A percentile compares a stretch with the other conserved stretches of the same genome.
Conservation (phyloP, 176 grass and related monocot species). For the Oryza glumipatula region DNA sequence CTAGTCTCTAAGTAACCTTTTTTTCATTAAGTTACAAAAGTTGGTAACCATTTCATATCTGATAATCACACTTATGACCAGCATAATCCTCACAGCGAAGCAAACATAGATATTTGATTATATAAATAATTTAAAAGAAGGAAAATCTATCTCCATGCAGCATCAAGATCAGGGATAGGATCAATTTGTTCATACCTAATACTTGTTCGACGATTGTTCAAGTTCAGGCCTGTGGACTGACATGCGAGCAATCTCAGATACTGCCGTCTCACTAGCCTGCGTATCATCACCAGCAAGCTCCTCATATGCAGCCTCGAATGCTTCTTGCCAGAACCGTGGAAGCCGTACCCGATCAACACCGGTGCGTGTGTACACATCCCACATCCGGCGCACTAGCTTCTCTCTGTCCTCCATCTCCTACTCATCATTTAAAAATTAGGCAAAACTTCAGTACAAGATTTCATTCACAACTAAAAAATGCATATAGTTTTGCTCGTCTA, state of each 20-base stretch:
- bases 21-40: conserved; percentile 6
- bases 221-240: conserved; percentile 65
- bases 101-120: not conserved
- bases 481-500: not conserved
- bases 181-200: conserved; percentile 27
- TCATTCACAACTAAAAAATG: not conserved
- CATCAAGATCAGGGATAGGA: not conserved
- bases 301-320: conserved; percentile 89
- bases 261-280: conserved; percentile 46
- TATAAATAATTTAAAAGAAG: not conserved
- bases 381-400: conserved; percentile 78
- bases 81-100: not conserved
- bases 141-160: not conserved
- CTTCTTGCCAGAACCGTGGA: conserved; percentile 79
- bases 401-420: conserved; percentile 95
- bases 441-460: conserved; percentile 11
- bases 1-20: not conserved
- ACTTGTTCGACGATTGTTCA: conserved; percentile 49
- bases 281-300: conserved; percentile 78
- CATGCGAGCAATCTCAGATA: conserved; percentile 81
- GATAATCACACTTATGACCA: not conserved
- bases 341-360: conserved; percentile 51
- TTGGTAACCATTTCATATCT: not conserved
- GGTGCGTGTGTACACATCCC: conserved; percentile 75
- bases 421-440: conserved; percentile 18